A percentile compares a stretch with the other conserved stretches of the same genome.
phyloP scores from a whole-genome alignment of 331 rosid genomes.

The Phaseolus coccineus region DNA sequence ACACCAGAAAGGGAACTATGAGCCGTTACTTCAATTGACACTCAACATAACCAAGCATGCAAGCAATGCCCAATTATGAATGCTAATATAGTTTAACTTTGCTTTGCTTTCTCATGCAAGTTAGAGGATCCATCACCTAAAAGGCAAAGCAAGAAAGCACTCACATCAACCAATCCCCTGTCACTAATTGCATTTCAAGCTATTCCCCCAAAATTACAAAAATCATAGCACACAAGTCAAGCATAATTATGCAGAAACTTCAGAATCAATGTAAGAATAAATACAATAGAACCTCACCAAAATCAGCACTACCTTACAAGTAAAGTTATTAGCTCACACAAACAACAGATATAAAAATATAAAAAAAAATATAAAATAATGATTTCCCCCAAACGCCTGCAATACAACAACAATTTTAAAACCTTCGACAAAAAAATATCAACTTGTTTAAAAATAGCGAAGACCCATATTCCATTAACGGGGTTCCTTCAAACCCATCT shows the following conservation, averaged over 20 bases:
- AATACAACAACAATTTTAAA: neutral
- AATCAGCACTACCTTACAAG: constrained; percentile 16
- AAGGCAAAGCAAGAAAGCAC: constrained; percentile 17
- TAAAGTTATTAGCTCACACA: neutral
- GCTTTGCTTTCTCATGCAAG: constrained; percentile 18
- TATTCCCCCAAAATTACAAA: neutral
- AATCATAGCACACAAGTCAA: constrained; percentile 38
- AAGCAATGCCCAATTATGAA: constrained; percentile 4
- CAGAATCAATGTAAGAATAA: constrained; percentile 44
- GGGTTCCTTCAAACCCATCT: constrained; percentile 31
- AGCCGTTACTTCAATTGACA: constrained; percentile 1
- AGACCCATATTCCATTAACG: constrained; percentile 22
- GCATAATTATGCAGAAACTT: constrained; percentile 39
- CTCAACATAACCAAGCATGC: constrained; percentile 18
- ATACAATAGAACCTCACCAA: constrained; percentile 14
- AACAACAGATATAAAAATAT: neutral
- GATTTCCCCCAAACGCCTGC: constrained; percentile 9
- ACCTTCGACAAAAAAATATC: neutral
- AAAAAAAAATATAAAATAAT: neutral
- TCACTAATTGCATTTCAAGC: constrained; percentile 23
- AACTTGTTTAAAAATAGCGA: neutral
- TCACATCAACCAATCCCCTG: neutral
- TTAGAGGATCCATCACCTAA: neutral
- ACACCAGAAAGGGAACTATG: constrained; percentile 33
- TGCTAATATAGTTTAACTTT: constrained; percentile 18